Percentiles rank a stretch among this genome's conserved stretches.
Evolutionary conservation across 2,329 filamentous ascomycete species (phyloP).

Genomic region (Botryotinia convoluta): DNA sequence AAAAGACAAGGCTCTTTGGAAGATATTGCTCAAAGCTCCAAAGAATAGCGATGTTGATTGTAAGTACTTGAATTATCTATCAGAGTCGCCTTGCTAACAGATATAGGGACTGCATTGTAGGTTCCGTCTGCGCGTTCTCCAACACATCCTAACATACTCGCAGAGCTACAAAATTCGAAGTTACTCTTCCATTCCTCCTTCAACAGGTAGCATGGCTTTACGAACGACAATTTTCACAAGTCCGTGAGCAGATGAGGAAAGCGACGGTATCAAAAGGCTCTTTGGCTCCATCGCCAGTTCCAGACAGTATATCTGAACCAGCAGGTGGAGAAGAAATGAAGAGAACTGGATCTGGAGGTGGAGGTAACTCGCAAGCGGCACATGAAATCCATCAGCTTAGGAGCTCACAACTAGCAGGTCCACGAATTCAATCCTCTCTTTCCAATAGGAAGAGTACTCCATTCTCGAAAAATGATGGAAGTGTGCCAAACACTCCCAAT

Average conservation of each 20-base stretch:
- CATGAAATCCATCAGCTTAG: constrained; percentile 23
- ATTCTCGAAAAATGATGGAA: constrained; percentile 29
- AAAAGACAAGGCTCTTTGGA: constrained; percentile 89
- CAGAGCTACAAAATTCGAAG: constrained; percentile 74
- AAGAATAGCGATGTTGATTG: constrained; percentile 84
- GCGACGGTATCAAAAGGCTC: constrained; percentile 58
- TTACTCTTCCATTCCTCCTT: constrained; percentile 82
- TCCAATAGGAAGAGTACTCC: constrained; percentile 36
- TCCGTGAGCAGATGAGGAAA: constrained; percentile 85
- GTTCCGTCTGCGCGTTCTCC: constrained; percentile 33
- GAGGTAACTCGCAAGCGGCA: constrained; percentile 25
- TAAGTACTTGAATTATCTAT: constrained; percentile 43
- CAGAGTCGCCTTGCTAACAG: constrained; percentile 24
- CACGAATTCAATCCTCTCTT: constrained; percentile 34
- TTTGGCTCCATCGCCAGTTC: constrained; percentile 55
- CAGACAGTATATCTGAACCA: constrained; percentile 47
- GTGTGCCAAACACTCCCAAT: constrained; percentile 27
- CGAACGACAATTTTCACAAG: constrained; percentile 84
- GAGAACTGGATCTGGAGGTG: constrained; percentile 49
- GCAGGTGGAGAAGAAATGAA: constrained; percentile 48
- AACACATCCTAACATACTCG: constrained; percentile 19
- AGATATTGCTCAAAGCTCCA: constrained; percentile 76
- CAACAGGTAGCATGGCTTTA: constrained; percentile 94
- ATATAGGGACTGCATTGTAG: constrained; percentile 72
- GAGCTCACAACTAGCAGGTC: constrained; percentile 26